Evolutionary conservation across 75 land plant genomes (phyloP), one percentile per base, ranked within the genome.

Genomic region (Selaginella moellendorffii): DNA sequence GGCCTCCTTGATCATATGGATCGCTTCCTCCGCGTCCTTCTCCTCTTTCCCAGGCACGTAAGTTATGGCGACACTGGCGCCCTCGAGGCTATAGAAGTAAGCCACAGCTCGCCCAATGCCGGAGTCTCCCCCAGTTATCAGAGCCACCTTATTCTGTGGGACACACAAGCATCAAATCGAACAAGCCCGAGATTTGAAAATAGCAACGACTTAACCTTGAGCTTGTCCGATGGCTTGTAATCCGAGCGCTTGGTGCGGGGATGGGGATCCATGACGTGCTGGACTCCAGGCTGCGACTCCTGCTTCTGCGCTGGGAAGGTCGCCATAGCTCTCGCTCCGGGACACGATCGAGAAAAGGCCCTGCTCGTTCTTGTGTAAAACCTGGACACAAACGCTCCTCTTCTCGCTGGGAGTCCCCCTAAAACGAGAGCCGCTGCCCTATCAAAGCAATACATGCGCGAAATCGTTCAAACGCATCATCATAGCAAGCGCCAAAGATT

Each of bases 231-330:
- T 0, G 87, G 79, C 69, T 77, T 86, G 71, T 90, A 90, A 2
- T 73, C 54, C 0, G 70, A 31, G 63, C 69, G 53, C 2, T 12
- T 36, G 62, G 65, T 54, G 18, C 78, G 63, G 19, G 96, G 96
- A 0, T 51, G 24, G 14, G 92, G 96, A 0, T 76, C 70, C 96
- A 89, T 89, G 53, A 66, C 70, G 65, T 80, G 83, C 69, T 89
- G 86, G 63, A 81, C 80, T 17, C 96, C 96, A 1, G 96, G 96
- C 68, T 86, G 96, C 2, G 65, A 63, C 27, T 81, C 75, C 54
- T 89, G 96, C 71, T 89, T 80, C 0, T 82, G 75, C 27, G 87
- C 82, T 63, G 80, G 80, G 51, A 5, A 5, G 5, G 46, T 36
- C 46, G 46, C 46, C 46, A 36, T 36, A 36, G 46, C 46, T 36